phyloP scores from a whole-genome alignment of 768 basidiomycete species.

The Panus rudis region DNA sequence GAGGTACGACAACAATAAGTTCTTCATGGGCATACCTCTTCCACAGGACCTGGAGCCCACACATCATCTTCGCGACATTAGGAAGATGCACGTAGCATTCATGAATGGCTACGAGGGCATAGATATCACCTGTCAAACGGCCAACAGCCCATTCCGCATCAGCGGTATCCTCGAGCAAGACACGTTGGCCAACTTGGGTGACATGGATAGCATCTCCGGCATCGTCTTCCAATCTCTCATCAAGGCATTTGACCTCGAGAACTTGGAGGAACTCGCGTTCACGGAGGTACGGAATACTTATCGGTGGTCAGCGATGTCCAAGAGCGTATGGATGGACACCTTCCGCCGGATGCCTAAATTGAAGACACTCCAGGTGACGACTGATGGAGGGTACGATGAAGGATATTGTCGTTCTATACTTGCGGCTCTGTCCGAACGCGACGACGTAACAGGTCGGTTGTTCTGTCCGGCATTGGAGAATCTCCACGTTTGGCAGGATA shows the following conservation, averaged over 20 bases:
- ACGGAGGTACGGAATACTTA: constrained; percentile 17
- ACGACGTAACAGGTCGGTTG: constrained; percentile 14
- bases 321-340: constrained; percentile 17
- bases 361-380: constrained; percentile 16
- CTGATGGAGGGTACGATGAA: constrained; percentile 17
- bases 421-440: constrained; percentile 15
- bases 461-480: constrained; percentile 20
- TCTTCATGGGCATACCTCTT: constrained; percentile 19
- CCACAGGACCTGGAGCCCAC: constrained; percentile 12
- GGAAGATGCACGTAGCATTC: constrained; percentile 17
- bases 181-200: constrained; percentile 15
- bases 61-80: constrained; percentile 18
- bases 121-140: constrained; percentile 13
- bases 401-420: constrained; percentile 21
- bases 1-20: constrained; percentile 15
- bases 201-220: constrained; percentile 20
- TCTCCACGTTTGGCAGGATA: constrained; percentile 18
- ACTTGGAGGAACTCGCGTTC: constrained; percentile 21
- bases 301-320: constrained; percentile 16
- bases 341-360: constrained; percentile 20
- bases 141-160: constrained; percentile 17
- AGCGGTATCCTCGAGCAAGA: constrained; percentile 10
- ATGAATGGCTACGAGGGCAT: constrained; percentile 14
- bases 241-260: constrained; percentile 16
- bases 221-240: constrained; percentile 15